Conservation (phyloP, 108 stramenopile genomes). For the Skeletonema potamos region DNA sequence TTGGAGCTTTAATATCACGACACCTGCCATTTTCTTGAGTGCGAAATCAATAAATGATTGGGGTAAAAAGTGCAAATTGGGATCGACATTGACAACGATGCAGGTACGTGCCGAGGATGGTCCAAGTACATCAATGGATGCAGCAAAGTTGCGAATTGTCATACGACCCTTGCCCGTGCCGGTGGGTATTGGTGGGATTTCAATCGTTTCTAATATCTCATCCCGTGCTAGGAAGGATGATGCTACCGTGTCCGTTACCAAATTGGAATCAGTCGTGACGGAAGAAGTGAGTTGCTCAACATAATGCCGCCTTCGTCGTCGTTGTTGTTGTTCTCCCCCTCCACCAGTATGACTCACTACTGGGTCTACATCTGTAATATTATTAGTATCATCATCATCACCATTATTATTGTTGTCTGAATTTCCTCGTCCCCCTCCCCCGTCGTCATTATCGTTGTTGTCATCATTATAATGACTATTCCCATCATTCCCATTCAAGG, state of each 20-base stretch:
- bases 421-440: not conserved
- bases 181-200: conserved; percentile 70
- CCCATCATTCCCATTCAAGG: not conserved
- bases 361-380: no score
- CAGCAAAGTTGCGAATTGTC: conserved; percentile 73
- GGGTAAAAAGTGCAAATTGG: conserved; percentile 79
- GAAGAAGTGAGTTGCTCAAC: not conserved
- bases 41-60: conserved; percentile 87
- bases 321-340: not conserved
- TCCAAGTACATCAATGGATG: conserved; percentile 67
- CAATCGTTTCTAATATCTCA: conserved; percentile 51
- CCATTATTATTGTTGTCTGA: not conserved
- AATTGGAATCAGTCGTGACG: not conserved
- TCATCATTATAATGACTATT: not conserved
- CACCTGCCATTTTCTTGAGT: conserved; percentile 90
- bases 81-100: conserved; percentile 90
- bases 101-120: conserved; percentile 76
- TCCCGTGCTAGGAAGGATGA: conserved; percentile 52
- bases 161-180: conserved; percentile 76
- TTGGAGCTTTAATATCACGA: conserved; percentile 80
- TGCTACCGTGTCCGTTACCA: not conserved
- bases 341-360: no score
- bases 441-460: not conserved
- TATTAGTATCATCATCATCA: not conserved
- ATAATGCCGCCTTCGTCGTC: not conserved